Evolutionary conservation across 257 asterid species (phyloP), one percentile per base, ranked within the genome.

Genomic region (Rauvolfia tetraphylla): DNA sequence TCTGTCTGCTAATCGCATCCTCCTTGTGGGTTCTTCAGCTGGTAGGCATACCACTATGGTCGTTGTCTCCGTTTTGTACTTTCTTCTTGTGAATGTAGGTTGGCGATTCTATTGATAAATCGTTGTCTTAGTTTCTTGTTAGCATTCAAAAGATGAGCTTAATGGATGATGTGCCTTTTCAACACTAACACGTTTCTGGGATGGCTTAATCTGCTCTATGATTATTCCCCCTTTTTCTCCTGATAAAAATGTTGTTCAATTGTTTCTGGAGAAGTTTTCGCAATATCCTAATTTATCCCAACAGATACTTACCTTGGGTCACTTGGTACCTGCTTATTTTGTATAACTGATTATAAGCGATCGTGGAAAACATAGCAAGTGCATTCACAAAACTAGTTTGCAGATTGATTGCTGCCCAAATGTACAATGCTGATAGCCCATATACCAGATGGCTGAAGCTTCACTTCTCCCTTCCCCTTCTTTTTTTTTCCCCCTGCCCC

Each of bases 21-120:
- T 91, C 69, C 91, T 91, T 44, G 80, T 91, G 53, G 98, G 98
- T 68, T 91, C 98, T 77, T 91, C 97, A 27, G 98, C 98, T 27
- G 96, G 97, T 92, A 58, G 3, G 71, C 39, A n/a, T 12, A 36
- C 13, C 2, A 7, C 1, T 12, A 17, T 67, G 11, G 7, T 44
- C 10, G 25, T 62, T 53, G 18, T 53, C 58, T 53, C 20, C 27
- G 10, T 51, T 51, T 17, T 51, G 0, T 51, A 46, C 11, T 46
- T 46, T 46, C 13, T 17, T 61, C 6, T 46, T 46, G 17, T 46
- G 51, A 46, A 46, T 46, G 13, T 46, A 46, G 51, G 9, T 9
- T 46, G 51, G 17, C 51, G 17, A 46, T 0, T 46, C 12, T 12
- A 46, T 46, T 8, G 51, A 8, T 46, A 8, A 7, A 56, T 56